Evolutionary conservation across 306 rosid species (phyloP).

Genomic region (Malus sieversii): DNA sequence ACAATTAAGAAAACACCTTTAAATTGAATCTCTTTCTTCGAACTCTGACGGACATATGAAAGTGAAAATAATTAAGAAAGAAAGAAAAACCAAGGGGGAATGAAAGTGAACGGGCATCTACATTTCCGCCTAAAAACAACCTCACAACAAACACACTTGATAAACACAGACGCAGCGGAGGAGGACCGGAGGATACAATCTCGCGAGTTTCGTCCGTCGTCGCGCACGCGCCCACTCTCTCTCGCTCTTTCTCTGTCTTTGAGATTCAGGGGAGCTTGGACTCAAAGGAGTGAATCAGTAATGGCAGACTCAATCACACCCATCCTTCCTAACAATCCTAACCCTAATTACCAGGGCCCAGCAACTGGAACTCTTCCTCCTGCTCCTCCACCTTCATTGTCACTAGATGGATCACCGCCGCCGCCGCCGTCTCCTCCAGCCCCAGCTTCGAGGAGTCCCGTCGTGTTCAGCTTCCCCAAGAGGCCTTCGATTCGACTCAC

Average conservation of each 20-base stretch:
- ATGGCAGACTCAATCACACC: constrained; percentile 30
- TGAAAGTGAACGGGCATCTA: background rate
- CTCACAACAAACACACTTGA: background rate
- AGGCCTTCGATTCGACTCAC: constrained; percentile 63
- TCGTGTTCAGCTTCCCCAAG: constrained; percentile 30
- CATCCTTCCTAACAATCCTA: constrained; percentile 10
- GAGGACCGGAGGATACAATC: background rate
- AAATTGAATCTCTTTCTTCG: too few relatives aligned
- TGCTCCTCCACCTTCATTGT: constrained; percentile 13
- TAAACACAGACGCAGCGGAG: background rate
- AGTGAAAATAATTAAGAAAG: too few relatives aligned
- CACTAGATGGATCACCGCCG: background rate
- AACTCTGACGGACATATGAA: too few relatives aligned
- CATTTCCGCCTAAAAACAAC: background rate
- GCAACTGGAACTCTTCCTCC: background rate
- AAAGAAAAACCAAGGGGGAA: too few relatives aligned
- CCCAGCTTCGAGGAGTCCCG: background rate
- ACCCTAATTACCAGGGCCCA: constrained; percentile 30
- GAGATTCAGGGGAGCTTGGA: background rate
- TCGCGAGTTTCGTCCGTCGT: background rate
- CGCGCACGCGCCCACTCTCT: background rate
- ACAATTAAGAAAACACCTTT: too few relatives aligned
- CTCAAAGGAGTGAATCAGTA: background rate
- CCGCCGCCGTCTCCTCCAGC: background rate
- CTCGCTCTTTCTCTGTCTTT: background rate